Evolutionary conservation across 176 grass and related monocot genomes (phyloP).

Genomic region (Zoysia pacifica): DNA sequence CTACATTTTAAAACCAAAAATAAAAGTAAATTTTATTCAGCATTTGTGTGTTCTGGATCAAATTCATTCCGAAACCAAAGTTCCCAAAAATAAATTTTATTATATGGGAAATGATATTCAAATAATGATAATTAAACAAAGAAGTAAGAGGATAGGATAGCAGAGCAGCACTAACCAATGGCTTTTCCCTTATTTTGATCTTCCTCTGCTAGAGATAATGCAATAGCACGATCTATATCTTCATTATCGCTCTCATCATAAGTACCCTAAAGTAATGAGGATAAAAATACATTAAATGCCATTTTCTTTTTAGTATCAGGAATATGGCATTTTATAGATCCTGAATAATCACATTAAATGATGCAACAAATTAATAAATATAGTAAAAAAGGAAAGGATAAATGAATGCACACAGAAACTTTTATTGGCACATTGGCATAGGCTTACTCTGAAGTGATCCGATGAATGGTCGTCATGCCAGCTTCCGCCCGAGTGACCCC

Average conservation of each 20-base stretch:
- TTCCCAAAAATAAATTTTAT: slow-evolving; percentile 26
- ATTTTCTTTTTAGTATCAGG: slow-evolving; percentile 15
- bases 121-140: slow-evolving; percentile 21
- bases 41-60: slow-evolving; percentile 3
- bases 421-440: slow-evolving; percentile 5
- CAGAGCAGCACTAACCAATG: slow-evolving; percentile 62
- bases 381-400: slow-evolving; percentile 10
- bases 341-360: slow-evolving; percentile 17
- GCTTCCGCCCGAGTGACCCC: slow-evolving; percentile 66
- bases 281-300: neutral
- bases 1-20: slow-evolving; percentile 41
- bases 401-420: neutral
- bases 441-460: slow-evolving; percentile 40
- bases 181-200: slow-evolving; percentile 69
- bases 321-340: slow-evolving; percentile 13
- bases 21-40: slow-evolving; percentile 8
- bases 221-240: slow-evolving; percentile 89
- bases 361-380: neutral
- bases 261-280: slow-evolving; percentile 35
- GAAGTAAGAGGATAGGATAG: neutral
- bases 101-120: slow-evolving; percentile 13
- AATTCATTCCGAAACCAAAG: slow-evolving; percentile 27
- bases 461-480: slow-evolving; percentile 47
- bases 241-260: slow-evolving; percentile 63
- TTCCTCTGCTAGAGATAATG: slow-evolving; percentile 78